Base-by-base conservation (phyloP, 2,329 filamentous ascomycete genomes). In the Xylaria sp. region DNA sequence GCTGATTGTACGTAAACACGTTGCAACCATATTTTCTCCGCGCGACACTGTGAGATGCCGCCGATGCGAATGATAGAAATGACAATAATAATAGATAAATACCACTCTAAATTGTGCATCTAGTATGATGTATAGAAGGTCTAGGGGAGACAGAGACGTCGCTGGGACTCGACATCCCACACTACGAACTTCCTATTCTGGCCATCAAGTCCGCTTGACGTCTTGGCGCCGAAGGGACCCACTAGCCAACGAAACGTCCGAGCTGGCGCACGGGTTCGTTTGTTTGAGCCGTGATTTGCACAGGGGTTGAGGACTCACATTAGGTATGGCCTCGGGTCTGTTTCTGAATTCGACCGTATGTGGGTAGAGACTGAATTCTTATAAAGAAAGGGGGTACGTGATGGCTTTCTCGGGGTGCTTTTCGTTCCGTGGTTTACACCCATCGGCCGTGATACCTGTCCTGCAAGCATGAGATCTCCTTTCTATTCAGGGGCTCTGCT, bases 191-290 rank as follows among this genome's bases (percentile, higher is more conserved):
- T 26, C 24, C 24, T 26, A 26, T 26, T 26, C 24, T 5, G 11
- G 24, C 24, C 24, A 11, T 26, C 5, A 11, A 26, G 11, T 11
- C 11, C 24, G 24, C 6, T 6, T 39, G 24, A 43, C 16, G 39
- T 16, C 53, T 54, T 57, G 57, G 54, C 51, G 40, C 21, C 34
- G 19, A 44, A 49, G 11, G 19, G 37, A 9, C 48, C 54, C n/a
- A n/a, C n/a, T n/a, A n/a, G 39, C 54, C 49, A 60, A 60, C 49
- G 11, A 24, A 16, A 48, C 45, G 34, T 7, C 24, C 26, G 45
- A 22, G 50, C 46, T 44, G 40, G 24, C 20, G 43, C 57, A 60
- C 54, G 57, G 50, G 56, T 39, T 22, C 44, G 48, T 39, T 22
- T 46, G 48, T 39, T 49, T 45, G 22, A 19, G 18, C 21, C n/a